phyloP scores from a whole-genome alignment of 208 protist species.

The Crithidia acanthocephali region DNA sequence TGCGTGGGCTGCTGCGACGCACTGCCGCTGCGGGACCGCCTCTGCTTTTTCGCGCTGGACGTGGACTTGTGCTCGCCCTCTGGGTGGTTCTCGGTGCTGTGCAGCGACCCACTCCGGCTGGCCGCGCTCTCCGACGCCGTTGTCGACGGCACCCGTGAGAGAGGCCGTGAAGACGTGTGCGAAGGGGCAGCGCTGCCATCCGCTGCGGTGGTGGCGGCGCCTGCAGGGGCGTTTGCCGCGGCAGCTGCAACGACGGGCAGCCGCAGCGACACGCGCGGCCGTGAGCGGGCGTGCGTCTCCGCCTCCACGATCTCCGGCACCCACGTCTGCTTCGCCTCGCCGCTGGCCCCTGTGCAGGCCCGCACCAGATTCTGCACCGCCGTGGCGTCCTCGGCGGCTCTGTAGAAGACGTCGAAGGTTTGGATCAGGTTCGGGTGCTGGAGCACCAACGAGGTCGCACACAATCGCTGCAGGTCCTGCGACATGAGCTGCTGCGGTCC shows the following conservation, averaged over 20 bases:
- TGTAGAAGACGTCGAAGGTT: conserved; percentile 27
- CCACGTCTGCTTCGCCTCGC: conserved; percentile 2
- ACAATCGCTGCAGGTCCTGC: background rate
- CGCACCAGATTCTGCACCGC: conserved; percentile 6
- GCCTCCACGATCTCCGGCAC: conserved; percentile 1
- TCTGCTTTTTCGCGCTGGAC: background rate
- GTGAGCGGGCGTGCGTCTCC: background rate
- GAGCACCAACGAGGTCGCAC: conserved; percentile 11
- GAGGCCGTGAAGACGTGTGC: background rate
- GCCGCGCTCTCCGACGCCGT: background rate
- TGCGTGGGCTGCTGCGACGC: background rate
- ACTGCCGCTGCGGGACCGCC: background rate
- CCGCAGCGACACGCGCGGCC: conserved; percentile 10
- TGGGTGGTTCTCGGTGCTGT: conserved; percentile 11
- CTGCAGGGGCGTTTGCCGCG: background rate
- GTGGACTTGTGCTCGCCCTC: background rate
- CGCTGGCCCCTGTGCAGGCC: conserved; percentile 1
- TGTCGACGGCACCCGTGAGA: background rate
- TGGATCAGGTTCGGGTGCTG: conserved; percentile 16
- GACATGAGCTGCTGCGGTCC: conserved; percentile 8
- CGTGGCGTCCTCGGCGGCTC: background rate
- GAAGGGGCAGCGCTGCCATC: too few species aligned
- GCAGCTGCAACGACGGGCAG: background rate
- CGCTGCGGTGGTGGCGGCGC: background rate
- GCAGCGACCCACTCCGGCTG: conserved; percentile 5